A percentile compares a stretch with the other conserved stretches of the same genome.
Evolutionary conservation across 1,284 basidiomycete genomes (phyloP).

Genomic region (Ganoderma sinense): DNA sequence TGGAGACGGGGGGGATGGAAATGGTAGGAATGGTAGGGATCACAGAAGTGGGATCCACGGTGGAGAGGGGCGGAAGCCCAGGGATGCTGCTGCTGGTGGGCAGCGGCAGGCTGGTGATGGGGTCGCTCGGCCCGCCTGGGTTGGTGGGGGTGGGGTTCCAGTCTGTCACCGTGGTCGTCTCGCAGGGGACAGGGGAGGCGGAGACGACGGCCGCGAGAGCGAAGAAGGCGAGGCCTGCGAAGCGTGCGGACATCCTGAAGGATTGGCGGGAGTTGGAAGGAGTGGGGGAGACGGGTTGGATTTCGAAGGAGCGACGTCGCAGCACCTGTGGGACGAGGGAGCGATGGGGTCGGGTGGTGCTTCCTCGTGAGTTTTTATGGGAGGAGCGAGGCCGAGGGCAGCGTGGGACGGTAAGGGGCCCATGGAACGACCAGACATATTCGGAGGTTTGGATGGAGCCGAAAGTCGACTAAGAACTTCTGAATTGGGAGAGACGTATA

Average conservation of each 20-base stretch:
- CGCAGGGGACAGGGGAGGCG: slow-evolving; percentile 1
- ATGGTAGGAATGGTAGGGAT: neutral
- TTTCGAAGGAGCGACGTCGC: neutral
- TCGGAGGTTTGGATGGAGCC: neutral
- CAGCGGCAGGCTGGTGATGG: neutral
- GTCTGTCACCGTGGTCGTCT: neutral
- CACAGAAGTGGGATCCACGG: neutral
- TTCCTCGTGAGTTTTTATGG: neutral
- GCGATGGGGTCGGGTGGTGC: neutral
- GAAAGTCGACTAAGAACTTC: neutral
- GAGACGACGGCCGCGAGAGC: neutral
- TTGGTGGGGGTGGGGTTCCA: neutral
- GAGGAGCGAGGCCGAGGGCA: neutral
- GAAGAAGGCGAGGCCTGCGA: neutral
- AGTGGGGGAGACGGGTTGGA: neutral
- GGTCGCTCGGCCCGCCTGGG: neutral
- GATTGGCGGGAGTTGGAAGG: neutral
- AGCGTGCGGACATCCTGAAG: neutral
- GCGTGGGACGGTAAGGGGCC: neutral
- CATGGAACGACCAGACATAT: neutral
- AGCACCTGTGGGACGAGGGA: slow-evolving; percentile 1
- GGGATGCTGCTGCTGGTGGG: neutral
- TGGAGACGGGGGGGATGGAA: neutral
- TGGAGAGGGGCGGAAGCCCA: neutral
- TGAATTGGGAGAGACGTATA: neutral